A percentile compares a stretch with the other conserved stretches of the same genome.
Evolutionary conservation across 2,329 filamentous ascomycete species (phyloP).

Genomic region (Endoconidiophora laricicola): DNA sequence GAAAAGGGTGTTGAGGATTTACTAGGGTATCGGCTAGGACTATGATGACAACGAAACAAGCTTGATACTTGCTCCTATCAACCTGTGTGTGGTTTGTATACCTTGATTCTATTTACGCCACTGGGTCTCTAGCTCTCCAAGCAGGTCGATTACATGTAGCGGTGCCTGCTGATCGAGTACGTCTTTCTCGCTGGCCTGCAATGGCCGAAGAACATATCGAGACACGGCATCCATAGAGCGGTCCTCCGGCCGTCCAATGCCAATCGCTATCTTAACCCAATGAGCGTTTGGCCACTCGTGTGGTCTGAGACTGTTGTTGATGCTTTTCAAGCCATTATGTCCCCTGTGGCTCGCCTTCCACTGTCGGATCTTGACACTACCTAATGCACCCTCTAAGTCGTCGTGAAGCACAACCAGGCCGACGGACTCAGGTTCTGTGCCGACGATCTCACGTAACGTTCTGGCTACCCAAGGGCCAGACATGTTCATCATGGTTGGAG

Average conservation of each 20-base stretch:
- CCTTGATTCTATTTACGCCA: constrained; percentile 17
- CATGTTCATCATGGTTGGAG: constrained; percentile 67
- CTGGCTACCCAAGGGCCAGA: constrained; percentile 54
- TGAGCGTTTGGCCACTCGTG: constrained; percentile 24
- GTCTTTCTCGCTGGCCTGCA: constrained; percentile 35
- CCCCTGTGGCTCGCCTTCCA: constrained; percentile 50
- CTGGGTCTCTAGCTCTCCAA: constrained; percentile 29
- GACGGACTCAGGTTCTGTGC: constrained; percentile 19
- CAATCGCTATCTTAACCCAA: constrained; percentile 54
- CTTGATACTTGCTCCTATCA: not conserved
- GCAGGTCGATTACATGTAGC: constrained; percentile 32
- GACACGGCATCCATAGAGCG: constrained; percentile 52
- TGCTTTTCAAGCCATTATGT: constrained; percentile 60
- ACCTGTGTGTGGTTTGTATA: not conserved
- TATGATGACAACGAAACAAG: not conserved
- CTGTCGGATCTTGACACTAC: constrained; percentile 45
- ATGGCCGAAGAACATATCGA: constrained; percentile 58
- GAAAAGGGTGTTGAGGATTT: constrained; percentile 56
- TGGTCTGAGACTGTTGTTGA: constrained; percentile 33
- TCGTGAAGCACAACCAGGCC: constrained; percentile 71
- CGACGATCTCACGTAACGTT: constrained; percentile 44
- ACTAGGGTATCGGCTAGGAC: constrained; percentile 51
- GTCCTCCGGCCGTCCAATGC: constrained; percentile 67
- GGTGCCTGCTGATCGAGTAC: constrained; percentile 36
- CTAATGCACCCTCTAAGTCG: constrained; percentile 60